Evolutionary conservation across 2,329 filamentous ascomycete species (phyloP).

Genomic region (Aspergillus cejpii): DNA sequence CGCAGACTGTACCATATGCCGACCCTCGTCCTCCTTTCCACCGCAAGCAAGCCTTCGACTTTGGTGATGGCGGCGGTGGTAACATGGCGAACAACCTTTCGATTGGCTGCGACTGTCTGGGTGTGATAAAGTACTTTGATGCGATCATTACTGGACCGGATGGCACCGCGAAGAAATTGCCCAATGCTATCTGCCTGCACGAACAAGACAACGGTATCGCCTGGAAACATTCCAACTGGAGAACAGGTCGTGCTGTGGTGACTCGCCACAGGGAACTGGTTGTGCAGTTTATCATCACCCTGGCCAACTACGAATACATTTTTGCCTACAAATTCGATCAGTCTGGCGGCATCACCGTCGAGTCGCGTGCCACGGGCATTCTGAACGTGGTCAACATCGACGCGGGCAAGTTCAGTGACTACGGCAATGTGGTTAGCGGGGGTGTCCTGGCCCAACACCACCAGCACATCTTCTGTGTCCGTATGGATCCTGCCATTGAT

Average conservation of each 20-base stretch:
- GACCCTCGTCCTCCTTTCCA: constrained; percentile 61
- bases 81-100: constrained; percentile 62
- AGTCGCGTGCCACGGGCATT: constrained; percentile 63
- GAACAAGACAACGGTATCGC: constrained; percentile 61
- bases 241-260: constrained; percentile 56
- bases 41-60: constrained; percentile 65
- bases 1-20: constrained; percentile 53
- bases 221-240: constrained; percentile 64
- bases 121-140: constrained; percentile 61
- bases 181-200: constrained; percentile 60
- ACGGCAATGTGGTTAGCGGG: constrained; percentile 60
- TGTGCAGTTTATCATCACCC: constrained; percentile 59
- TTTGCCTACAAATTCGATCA: constrained; percentile 51
- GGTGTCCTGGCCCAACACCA: constrained; percentile 63
- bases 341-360: constrained; percentile 56
- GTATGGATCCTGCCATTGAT: constrained; percentile 56
- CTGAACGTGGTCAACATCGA: constrained; percentile 60
- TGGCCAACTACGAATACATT: constrained; percentile 45
- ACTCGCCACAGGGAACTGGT: constrained; percentile 57
- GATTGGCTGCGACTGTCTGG: constrained; percentile 46
- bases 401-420: constrained; percentile 52
- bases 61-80: constrained; percentile 63
- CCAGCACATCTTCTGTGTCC: constrained; percentile 66
- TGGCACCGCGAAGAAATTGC: constrained; percentile 51
- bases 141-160: constrained; percentile 48